These are phyloP conservation scores for Boeremia lycopersici DNA, from an alignment of 2,329 filamentous ascomycete genomes.

Conservation along the genomic window DNA sequence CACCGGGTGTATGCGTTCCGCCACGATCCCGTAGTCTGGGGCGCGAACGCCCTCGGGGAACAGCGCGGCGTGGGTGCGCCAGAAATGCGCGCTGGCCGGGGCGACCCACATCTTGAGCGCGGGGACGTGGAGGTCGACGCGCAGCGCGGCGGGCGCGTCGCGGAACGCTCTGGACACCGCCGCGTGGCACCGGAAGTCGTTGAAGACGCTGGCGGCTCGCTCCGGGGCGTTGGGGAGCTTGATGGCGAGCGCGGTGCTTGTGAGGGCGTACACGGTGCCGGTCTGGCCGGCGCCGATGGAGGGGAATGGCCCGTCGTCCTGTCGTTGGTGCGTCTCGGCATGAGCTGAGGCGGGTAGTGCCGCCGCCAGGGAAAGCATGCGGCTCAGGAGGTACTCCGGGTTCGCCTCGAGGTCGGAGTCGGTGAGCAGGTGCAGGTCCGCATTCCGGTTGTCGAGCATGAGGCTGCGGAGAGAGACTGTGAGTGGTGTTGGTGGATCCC, in stretches of 20 bases:
- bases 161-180: not conserved
- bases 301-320: not conserved
- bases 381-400: not conserved
- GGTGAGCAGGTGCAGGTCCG: not conserved
- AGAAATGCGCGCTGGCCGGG: not conserved
- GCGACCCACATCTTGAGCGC: not conserved
- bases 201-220: not conserved
- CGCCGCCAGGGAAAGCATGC: not conserved
- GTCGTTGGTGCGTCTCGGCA: not conserved
- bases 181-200: not conserved
- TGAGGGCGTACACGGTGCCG: conserved; percentile 5
- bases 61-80: not conserved
- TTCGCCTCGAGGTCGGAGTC: not conserved
- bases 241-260: not conserved
- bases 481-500: not conserved
- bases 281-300: conserved; percentile 1
- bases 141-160: not conserved
- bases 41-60: not conserved
- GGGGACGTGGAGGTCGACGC: not conserved
- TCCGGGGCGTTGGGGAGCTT: conserved; percentile 4
- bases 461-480: not conserved
- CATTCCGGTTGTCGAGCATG: not conserved
- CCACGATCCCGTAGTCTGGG: not conserved
- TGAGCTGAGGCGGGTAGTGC: not conserved
- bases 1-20: not conserved